Base-by-base conservation (phyloP, 2,329 filamentous ascomycete genomes). In the Colletotrichum musae region DNA sequence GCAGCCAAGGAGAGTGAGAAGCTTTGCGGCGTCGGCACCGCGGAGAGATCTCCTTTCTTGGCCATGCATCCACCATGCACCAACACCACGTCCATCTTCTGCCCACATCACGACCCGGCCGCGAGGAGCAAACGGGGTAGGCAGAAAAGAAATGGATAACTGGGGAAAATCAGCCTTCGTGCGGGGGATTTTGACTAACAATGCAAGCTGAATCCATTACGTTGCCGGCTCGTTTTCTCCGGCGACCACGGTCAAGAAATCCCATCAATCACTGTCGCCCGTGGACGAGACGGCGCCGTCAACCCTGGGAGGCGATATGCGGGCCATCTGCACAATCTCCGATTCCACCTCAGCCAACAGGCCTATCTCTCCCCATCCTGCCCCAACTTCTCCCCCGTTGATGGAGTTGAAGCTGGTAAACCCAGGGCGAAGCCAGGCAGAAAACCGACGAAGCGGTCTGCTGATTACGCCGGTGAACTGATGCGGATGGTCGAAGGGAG, bases 301-400 rank as follows among this genome's bases (percentile, higher is more conserved):
- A 21, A 66, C 62, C 61, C 61, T 24, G 16, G 56, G 32, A 51
- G 18, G 36, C 56, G 7, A 57, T 53, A 60, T 69, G 66, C 66
- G 53, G 66, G 54, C 61, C 32, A 51, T 18, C 50, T 59, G 56
- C 56, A 69, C 66, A 69, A 66, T 69, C 66, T 60, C 66, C 66
- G 62, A 69, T 60, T 52, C 51, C 66, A 36, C 61, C 41, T 66
- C 50, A 36, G 56, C 66, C 60, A 50, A 39, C 28, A 24, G 32
- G 43, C 56, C 58, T 21, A 13, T 28, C 39, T 50, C 41, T 48
- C 45, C 9, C 32, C 66, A 47, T 54, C 54, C 51, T 65, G 32
- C 61, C 56, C 66, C 66, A 56, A 60, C 54, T 66, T 60, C 56
- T 43, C 13, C 60, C 48, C 59, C 32, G n/a, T 59, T 50, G 45